Evolutionary conservation across 768 basidiomycete species (phyloP).

Genomic region (Butyriboletus loyo): DNA sequence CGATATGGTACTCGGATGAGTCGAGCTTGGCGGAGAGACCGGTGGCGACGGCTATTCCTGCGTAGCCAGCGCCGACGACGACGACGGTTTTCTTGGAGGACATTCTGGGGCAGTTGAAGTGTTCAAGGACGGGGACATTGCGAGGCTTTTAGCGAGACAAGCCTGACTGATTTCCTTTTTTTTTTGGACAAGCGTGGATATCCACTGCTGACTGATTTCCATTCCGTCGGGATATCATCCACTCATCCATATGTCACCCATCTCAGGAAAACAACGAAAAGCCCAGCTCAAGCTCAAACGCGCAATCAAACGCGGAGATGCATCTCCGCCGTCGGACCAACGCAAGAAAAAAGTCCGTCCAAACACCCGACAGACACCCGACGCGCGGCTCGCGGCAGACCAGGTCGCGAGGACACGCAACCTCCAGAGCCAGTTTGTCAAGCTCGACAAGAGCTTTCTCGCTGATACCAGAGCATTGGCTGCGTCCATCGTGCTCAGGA

Average conservation of each 20-base stretch:
- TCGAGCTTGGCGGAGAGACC: constrained; percentile 51
- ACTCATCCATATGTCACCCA: constrained; percentile 14
- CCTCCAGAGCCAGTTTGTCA: constrained; percentile 71
- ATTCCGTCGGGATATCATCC: neutral
- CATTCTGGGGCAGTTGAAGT: neutral
- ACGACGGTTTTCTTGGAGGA: constrained; percentile 39
- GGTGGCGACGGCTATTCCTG: constrained; percentile 45
- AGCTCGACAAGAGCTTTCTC: constrained; percentile 56
- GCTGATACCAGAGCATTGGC: constrained; percentile 58
- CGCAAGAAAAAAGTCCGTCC: constrained; percentile 8
- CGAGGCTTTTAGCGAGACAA: neutral
- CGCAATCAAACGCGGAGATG: constrained; percentile 80
- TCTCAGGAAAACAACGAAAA: constrained; percentile 66
- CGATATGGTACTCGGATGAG: constrained; percentile 44
- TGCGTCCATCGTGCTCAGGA: constrained; percentile 45
- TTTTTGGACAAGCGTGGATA: too few relatives aligned
- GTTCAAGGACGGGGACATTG: neutral
- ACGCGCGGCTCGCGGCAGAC: constrained; percentile 15
- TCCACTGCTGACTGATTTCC: neutral
- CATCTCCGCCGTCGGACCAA: constrained; percentile 33
- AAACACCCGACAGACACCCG: constrained; percentile 1
- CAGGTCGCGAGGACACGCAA: constrained; percentile 43
- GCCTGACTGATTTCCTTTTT: too few relatives aligned
- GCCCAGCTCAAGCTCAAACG: constrained; percentile 74
- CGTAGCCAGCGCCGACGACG: constrained; percentile 53